Conservation (phyloP, 139 green algal species). For the Chlamydomonas urium region DNA sequence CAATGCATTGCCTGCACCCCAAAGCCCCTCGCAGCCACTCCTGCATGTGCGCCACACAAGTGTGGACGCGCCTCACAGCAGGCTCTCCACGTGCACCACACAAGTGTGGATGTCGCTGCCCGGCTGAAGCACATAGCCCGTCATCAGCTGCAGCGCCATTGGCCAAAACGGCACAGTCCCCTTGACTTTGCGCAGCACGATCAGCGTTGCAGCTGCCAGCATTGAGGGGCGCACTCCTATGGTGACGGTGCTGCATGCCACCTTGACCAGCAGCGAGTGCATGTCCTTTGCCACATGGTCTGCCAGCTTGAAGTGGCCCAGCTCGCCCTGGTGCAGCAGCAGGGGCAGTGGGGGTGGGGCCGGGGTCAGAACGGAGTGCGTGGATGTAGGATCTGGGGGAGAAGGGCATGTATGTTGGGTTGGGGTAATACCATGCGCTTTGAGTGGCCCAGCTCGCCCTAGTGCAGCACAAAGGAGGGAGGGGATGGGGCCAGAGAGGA, state of each 20-base stretch:
- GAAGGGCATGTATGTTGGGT: too few species aligned
- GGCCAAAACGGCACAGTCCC: conserved; percentile 59
- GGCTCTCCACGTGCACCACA: conserved; percentile 6
- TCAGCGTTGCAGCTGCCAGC: conserved; percentile 36
- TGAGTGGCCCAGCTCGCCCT: conserved; percentile 11
- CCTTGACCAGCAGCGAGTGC: conserved; percentile 28
- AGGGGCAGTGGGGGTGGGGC: too few species aligned
- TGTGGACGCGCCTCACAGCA: too few species aligned
- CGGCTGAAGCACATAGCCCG: conserved; percentile 10
- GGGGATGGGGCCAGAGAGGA: too few species aligned
- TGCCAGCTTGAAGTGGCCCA: conserved; percentile 20
- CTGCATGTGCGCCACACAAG: too few species aligned
- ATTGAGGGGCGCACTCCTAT: conserved; percentile 29
- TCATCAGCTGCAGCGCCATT: conserved; percentile 44
- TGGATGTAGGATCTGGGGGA: too few species aligned
- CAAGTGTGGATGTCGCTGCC: neutral
- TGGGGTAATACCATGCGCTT: too few species aligned
- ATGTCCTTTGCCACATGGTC: conserved; percentile 26
- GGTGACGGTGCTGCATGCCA: conserved; percentile 21
- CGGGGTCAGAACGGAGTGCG: too few species aligned
- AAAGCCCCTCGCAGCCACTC: too few species aligned
- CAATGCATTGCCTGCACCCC: too few species aligned
- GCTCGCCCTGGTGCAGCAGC: conserved; percentile 6
- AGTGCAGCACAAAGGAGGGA: too few species aligned
- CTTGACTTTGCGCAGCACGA: conserved; percentile 29